Base-by-base conservation (phyloP, 306 rosid species). In the Rosa persica region DNA sequence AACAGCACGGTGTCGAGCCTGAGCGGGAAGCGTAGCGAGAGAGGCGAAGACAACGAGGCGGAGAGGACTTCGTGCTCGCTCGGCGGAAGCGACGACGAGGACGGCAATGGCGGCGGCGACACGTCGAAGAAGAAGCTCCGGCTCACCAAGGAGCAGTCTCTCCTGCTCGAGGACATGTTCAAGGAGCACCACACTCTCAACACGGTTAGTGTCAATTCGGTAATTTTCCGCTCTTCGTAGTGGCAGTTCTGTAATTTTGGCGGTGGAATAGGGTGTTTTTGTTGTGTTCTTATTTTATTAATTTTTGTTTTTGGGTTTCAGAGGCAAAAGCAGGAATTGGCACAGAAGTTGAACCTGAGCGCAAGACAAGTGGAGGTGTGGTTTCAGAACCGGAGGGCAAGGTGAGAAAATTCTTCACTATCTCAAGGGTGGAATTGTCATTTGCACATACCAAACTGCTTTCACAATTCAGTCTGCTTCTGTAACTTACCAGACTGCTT, bases 301-400 rank as follows among this genome's bases (percentile, higher is more conserved):
- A 19, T 39, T 25, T 23, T 12, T 61, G 5, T 1, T 54, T 39
- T 3, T 47, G 36, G 36, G 36, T n/a, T 73, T 38, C 87, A 95
- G 98, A 95, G 88, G 78, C 97, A 92, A 87, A 95, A 95, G 91
- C 96, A 86, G 84, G 96, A 89, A 43, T 83, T 95, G 89, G 98
- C 98, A 17, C 87, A 86, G 82, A 91, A 80, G 64, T 78, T 95
- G 97, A 91, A 84, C 86, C 89, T 95, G 84, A 87, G 81, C 78
- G 87, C 98, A 1, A 89, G 98, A 65, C 98, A 95, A 81, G 97
- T 95, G 87, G 98, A 92, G 86, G 98, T 95, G 84, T 95, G 98
- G 98, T 95, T 95, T 78, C 98, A 95, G 80, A 95, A 92, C 89
- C 79, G 97, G 67, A 88, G 98, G 85, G 97, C 98, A 87, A 88